Conservation (phyloP, 2,329 filamentous ascomycete genomes). For the Cercospora berteroae region DNA sequence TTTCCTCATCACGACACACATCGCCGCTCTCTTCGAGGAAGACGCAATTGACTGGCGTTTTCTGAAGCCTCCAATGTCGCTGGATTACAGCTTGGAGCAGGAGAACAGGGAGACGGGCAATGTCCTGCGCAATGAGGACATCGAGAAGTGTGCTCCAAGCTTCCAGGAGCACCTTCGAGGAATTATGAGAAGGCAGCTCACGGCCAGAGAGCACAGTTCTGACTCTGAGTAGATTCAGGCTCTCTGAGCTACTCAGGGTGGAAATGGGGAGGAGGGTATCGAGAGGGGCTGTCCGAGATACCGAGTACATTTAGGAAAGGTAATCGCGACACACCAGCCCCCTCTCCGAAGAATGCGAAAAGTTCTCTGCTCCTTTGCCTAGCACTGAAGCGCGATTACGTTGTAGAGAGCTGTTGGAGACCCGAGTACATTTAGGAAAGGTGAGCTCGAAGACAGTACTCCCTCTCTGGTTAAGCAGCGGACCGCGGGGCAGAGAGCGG, state of each 20-base stretch:
- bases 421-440: not conserved
- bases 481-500: not conserved
- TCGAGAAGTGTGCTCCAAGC: not conserved
- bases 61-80: not conserved
- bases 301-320: not conserved
- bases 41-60: not conserved
- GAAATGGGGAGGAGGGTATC: not conserved
- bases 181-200: not conserved
- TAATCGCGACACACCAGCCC: not conserved
- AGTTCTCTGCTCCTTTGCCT: not conserved
- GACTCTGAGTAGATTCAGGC: not conserved
- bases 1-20: conserved; percentile 1
- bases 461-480: not conserved
- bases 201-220: not conserved
- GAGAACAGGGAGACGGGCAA: not conserved
- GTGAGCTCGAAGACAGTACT: not conserved
- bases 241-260: not conserved
- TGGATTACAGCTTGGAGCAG: not conserved
- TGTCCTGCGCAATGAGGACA: not conserved
- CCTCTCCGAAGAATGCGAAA: not conserved
- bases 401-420: not conserved
- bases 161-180: not conserved
- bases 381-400: not conserved
- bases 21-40: not conserved
- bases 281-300: not conserved